These are phyloP conservation scores for Tricholoma furcatifolium DNA, from an alignment of 768 basidiomycete genomes.

Conservation along the genomic window DNA sequence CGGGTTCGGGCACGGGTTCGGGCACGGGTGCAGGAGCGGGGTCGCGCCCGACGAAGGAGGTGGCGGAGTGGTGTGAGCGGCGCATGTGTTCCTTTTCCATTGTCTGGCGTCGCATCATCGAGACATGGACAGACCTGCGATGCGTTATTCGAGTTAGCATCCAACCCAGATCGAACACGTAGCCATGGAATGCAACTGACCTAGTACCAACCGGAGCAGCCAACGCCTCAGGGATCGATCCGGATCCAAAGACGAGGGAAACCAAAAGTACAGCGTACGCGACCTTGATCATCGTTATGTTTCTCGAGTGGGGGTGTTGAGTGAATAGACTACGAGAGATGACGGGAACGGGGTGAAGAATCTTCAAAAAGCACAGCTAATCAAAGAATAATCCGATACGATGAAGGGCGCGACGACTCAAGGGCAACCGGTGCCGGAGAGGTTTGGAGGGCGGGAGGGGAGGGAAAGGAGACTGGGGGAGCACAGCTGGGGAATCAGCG, in stretches of 20 bases:
- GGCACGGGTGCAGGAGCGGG: background rate
- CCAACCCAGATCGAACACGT: too few species aligned
- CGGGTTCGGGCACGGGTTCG: background rate
- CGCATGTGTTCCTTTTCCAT: slow-evolving; percentile 4
- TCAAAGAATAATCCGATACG: slow-evolving; percentile 1
- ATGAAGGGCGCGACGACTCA: slow-evolving; percentile 12
- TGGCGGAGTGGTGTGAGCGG: slow-evolving; percentile 10
- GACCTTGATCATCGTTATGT: slow-evolving; percentile 17
- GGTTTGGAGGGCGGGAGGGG: slow-evolving; percentile 4
- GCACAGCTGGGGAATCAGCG: slow-evolving; percentile 16
- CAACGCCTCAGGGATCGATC: slow-evolving; percentile 2
- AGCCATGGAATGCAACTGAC: slow-evolving; percentile 8
- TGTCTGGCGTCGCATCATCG: slow-evolving; percentile 10
- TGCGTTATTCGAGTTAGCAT: too few species aligned
- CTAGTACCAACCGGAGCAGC: slow-evolving; percentile 15
- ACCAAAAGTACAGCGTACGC: slow-evolving; percentile 12
- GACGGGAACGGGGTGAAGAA: background rate
- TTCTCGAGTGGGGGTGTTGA: slow-evolving; percentile 1
- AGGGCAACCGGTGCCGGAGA: slow-evolving; percentile 22
- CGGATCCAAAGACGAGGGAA: slow-evolving; percentile 7
- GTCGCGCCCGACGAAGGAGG: slow-evolving; percentile 2
- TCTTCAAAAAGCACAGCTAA: slow-evolving; percentile 15
- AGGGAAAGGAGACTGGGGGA: slow-evolving; percentile 9
- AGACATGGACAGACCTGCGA: slow-evolving; percentile 3
- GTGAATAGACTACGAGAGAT: background rate